Base-by-base conservation (phyloP, 2,329 filamentous ascomycete genomes). In the Colletotrichum sp. region DNA sequence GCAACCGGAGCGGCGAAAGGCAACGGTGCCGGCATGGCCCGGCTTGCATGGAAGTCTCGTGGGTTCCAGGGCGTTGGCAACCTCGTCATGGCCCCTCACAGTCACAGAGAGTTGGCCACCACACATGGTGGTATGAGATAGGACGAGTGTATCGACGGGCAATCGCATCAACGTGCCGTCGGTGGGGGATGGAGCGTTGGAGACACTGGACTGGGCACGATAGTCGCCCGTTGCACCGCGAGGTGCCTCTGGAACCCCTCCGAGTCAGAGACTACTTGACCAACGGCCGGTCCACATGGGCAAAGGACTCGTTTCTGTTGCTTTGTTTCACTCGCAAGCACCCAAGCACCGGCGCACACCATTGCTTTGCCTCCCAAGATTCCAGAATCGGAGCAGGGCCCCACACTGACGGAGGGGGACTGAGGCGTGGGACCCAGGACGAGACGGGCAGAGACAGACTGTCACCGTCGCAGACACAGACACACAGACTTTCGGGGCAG, bases 111-210 rank as follows among this genome's bases (percentile, higher is more conserved):
- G 55, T 52, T 73, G 48, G 24, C 48, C 48, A 76, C 48, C 59
- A 69, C 74, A 74, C 74, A 76, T 74, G 74, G 74, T 74, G 74
- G 74, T 61, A 76, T 76, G 74, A 76, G 74, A 74, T 73, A 74
- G 71, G 63, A 68, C 59, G 70, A 64, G 26, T 48, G 8, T 52
- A n/a, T 39, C 28, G 18, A 48, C 18, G 67, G 48, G 57, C 28
- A 65, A 26, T 61, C 32, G 28, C 65, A 74, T 76, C 71, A 76
- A 74, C 70, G 74, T 76, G 28, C 48, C 74, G 61, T 74, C 59
- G 59, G 74, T 64, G 65, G 65, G 34, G 74, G 57, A 32, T 69
- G 71, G 68, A 52, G 57, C 18, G 28, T 63, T 63, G 59, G 61
- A 64, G 61, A 43, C 34, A 34, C 9, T 59, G 55, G 34, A 64